phyloP scores from a whole-genome alignment of 2,329 filamentous ascomycete genomes.

The Drechslera avenae region DNA sequence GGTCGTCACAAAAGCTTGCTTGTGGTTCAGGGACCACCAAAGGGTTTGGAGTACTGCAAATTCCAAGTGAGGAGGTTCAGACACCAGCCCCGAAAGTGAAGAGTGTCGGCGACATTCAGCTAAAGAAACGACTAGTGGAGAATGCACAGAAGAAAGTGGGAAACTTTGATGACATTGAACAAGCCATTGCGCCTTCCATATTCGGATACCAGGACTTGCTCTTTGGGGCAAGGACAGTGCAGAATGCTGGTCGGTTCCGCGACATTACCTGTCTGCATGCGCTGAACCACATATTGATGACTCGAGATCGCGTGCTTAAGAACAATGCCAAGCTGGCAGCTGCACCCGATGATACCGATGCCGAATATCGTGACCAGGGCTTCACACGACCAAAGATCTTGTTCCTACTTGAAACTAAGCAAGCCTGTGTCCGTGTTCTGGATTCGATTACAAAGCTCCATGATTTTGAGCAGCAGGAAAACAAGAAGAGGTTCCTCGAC shows the following conservation, averaged over 20 bases:
- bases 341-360: conserved; percentile 63
- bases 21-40: conserved; percentile 27
- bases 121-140: conserved; percentile 41
- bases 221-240: conserved; percentile 71
- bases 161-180: conserved; percentile 66
- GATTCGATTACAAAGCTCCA: conserved; percentile 77
- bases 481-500: conserved; percentile 89
- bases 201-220: conserved; percentile 85
- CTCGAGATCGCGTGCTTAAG: conserved; percentile 87
- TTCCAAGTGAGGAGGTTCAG: conserved; percentile 27
- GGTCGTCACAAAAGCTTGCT: conserved; percentile 51
- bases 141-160: conserved; percentile 41
- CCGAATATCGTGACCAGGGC: conserved; percentile 87
- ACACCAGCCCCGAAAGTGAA: conserved; percentile 25
- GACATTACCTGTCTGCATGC: conserved; percentile 79
- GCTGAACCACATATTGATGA: conserved; percentile 92
- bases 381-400: conserved; percentile 94
- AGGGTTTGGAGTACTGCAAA: conserved; percentile 30
- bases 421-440: conserved; percentile 80
- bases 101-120: conserved; percentile 33
- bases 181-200: conserved; percentile 70
- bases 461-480: conserved; percentile 89
- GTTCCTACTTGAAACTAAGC: conserved; percentile 85
- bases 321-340: conserved; percentile 82
- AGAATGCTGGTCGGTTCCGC: conserved; percentile 71